These are phyloP conservation scores for Aureoboletus auriporus DNA, from an alignment of 768 basidiomycete species.

Conservation along the genomic window DNA sequence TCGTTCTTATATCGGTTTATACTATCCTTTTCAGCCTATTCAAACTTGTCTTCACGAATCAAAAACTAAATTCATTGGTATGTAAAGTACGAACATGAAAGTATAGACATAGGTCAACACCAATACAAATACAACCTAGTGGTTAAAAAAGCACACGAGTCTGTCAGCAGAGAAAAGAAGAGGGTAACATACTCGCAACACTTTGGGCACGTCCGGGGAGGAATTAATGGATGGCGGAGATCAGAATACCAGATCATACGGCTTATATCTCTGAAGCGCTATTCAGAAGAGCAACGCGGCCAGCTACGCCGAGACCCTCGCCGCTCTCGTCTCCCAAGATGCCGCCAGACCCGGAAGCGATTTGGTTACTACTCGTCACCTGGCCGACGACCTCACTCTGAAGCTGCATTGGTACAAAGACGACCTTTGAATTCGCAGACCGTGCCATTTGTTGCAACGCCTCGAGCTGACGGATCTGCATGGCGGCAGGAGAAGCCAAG, in stretches of 20 bases:
- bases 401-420: conserved; percentile 92
- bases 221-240: neutral
- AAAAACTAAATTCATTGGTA: conserved; percentile 3
- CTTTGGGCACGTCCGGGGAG: neutral
- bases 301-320: conserved; percentile 22
- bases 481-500: conserved; percentile 89
- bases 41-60: no score
- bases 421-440: conserved; percentile 81
- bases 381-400: conserved; percentile 67
- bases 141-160: neutral
- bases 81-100: conserved; percentile 6
- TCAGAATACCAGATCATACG: neutral
- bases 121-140: conserved; percentile 13
- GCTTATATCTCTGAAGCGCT: conserved; percentile 22
- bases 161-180: neutral
- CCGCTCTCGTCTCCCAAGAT: conserved; percentile 19
- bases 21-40: neutral
- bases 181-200: neutral
- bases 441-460: conserved; percentile 95
- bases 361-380: conserved; percentile 26
- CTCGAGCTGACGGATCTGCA: conserved; percentile 97
- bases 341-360: conserved; percentile 20
- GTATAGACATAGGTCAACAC: no score
- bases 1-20: neutral
- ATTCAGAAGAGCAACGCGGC: conserved; percentile 25